phyloP scores from a whole-genome alignment of 2,329 filamentous ascomycete genomes.

The Boeremia exigua region DNA sequence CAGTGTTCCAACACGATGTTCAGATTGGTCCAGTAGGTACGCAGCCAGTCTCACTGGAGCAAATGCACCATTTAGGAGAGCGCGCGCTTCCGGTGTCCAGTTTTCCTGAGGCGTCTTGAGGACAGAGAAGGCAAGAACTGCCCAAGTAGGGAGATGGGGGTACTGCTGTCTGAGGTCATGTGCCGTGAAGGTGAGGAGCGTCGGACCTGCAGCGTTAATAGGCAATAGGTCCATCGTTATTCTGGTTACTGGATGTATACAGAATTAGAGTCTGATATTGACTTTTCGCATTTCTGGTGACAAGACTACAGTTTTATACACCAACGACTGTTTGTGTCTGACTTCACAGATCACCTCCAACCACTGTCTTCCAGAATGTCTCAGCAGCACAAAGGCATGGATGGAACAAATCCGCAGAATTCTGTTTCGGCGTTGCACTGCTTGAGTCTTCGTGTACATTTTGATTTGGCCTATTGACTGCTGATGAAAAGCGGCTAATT shows the following conservation, averaged over 20 bases:
- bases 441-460: too few relatives aligned
- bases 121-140: neutral
- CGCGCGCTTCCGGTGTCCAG: constrained; percentile 6
- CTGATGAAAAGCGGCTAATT: neutral
- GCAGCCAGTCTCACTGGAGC: too few relatives aligned
- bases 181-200: neutral
- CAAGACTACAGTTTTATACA: neutral
- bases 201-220: neutral
- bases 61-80: neutral
- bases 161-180: neutral
- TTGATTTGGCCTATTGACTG: too few relatives aligned
- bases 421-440: neutral
- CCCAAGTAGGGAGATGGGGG: constrained; percentile 3
- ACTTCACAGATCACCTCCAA: neutral
- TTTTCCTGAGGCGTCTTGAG: neutral
- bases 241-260: neutral
- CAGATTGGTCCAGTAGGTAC: too few relatives aligned
- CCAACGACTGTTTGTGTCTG: neutral
- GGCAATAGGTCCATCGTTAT: neutral
- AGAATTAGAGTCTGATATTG: too few relatives aligned
- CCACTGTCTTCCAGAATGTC: neutral
- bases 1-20: too few relatives aligned
- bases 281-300: neutral
- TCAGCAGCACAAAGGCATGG: neutral
- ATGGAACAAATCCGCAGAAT: neutral